phyloP scores from a whole-genome alignment of 345 rosid species.

The Excoecaria cochinchinensis region DNA sequence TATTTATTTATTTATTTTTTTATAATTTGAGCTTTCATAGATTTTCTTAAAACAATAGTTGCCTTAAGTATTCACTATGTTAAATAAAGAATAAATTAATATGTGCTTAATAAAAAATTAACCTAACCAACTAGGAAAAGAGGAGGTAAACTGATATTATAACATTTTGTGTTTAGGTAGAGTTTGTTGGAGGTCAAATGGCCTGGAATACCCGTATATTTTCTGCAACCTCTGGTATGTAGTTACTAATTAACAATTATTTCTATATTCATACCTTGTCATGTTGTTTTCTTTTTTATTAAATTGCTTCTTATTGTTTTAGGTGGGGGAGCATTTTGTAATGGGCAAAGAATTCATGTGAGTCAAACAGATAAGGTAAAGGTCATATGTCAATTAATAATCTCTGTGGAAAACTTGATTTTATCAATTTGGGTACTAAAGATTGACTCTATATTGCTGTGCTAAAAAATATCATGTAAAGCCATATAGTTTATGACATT shows the following conservation, averaged over 20 bases:
- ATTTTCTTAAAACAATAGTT: too few relatives aligned
- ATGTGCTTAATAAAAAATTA: background rate
- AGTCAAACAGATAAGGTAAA: slow-evolving; percentile 74
- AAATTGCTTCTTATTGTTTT: slow-evolving; percentile 19
- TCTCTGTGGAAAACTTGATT: background rate
- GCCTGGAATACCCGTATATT: slow-evolving; percentile 88
- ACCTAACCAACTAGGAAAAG: background rate
- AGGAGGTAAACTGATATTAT: slow-evolving; percentile 12
- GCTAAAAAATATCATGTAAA: background rate
- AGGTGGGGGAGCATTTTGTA: slow-evolving; percentile 98
- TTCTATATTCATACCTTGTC: slow-evolving; percentile 9
- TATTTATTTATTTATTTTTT: too few relatives aligned
- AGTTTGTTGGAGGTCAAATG: slow-evolving; percentile 96
- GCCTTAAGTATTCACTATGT: too few relatives aligned
- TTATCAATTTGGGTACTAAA: background rate
- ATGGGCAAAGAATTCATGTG: slow-evolving; percentile 70
- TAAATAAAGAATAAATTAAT: background rate
- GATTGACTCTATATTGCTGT: background rate
- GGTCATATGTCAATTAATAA: background rate
- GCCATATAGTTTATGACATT: background rate
- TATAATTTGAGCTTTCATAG: too few relatives aligned
- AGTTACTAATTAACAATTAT: background rate
- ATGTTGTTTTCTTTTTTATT: slow-evolving; percentile 14
- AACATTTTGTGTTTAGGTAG: slow-evolving; percentile 52
- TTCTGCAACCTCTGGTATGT: slow-evolving; percentile 82